Base-by-base conservation (phyloP, 108 stramenopile genomes). In the Phaeodactylum tricornutum region DNA sequence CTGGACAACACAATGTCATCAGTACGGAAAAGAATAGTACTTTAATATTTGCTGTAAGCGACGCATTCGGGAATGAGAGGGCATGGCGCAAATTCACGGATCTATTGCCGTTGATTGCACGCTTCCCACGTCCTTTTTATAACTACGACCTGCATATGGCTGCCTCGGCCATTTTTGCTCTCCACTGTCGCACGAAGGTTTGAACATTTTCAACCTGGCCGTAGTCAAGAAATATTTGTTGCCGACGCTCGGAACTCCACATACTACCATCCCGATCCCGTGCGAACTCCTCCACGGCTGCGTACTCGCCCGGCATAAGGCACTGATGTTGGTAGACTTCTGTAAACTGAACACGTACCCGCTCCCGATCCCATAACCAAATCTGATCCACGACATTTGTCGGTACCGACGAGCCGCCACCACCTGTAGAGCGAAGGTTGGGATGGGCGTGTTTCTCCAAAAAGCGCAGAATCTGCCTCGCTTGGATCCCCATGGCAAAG, bases 391-490 rank as follows among this genome's bases (percentile, higher is more conserved):
- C 60, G 2, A 94, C 84, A 62, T 94, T 94, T 17, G 60, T 43
- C 4, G 93, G 93, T 8, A 94, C 56, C 4, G 47, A 17, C 15
- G 28, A 29, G 4, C 38, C 38, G 4, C 22, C 44, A 25, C 23
- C 26, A 15, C 14, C 47, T 2, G 29, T 30, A 4, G 26, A 16
- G 21, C 77, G 69, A n/a, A 86, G 44, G 52, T 71, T 82, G 4
- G 88, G 89, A 60, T 94, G 93, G 3, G 89, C 87, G 56, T 94
- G 87, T 33, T 81, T 73, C 53, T 81, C 74, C 55, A 94, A 57
- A 72, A 92, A 94, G 12, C 84, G 62, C 31, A 94, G 40, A 24
- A 94, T 92, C 64, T 90, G 93, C 28, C 66, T 54, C 0, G 84
- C 79, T 53, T 77, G 62, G 17, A 94, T 88, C 6, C 87, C 87